These are phyloP conservation scores for Theileria luwenshuni DNA, from an alignment of 169 alveolate species.

Conservation along the genomic window DNA sequence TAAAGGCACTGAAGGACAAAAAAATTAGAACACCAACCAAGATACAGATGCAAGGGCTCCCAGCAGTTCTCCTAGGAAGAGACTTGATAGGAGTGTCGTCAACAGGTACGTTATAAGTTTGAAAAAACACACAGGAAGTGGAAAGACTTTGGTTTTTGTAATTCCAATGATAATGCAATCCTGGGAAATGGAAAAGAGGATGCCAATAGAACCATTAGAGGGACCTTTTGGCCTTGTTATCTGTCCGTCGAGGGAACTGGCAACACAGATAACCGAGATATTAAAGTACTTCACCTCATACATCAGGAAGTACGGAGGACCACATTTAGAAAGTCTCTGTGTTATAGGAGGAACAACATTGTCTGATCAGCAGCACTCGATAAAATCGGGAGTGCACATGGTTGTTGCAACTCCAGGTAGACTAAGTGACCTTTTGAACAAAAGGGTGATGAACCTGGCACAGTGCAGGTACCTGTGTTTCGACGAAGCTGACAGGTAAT, in stretches of 20 bases:
- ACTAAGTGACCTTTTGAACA: conserved; percentile 90
- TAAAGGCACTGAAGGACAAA: conserved; percentile 82
- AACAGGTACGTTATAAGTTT: conserved; percentile 70
- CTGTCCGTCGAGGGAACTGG: conserved; percentile 93
- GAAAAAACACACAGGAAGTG: conserved; percentile 70
- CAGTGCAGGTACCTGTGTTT: conserved; percentile 90
- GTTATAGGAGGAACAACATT: conserved; percentile 84
- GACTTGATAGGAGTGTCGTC: conserved; percentile 93
- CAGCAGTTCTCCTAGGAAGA: conserved; percentile 85
- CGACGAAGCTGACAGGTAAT: conserved; percentile 96
- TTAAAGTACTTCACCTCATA: conserved; percentile 74
- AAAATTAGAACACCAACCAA: conserved; percentile 90
- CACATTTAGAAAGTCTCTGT: conserved; percentile 73
- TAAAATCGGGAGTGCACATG: conserved; percentile 90
- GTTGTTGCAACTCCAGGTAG: conserved; percentile 98
- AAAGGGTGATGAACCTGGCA: conserved; percentile 84
- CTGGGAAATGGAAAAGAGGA: conserved; percentile 82
- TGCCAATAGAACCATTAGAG: conserved; percentile 78
- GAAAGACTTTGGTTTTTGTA: conserved; percentile 90
- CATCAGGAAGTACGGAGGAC: conserved; percentile 71
- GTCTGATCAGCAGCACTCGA: conserved; percentile 63
- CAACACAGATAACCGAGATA: conserved; percentile 87
- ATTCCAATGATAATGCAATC: conserved; percentile 90
- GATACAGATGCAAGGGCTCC: conserved; percentile 92
- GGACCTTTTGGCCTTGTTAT: conserved; percentile 91